phyloP scores from a whole-genome alignment of 1,139 yeast genomes.

The Magnusiomyces tetraspermus region DNA sequence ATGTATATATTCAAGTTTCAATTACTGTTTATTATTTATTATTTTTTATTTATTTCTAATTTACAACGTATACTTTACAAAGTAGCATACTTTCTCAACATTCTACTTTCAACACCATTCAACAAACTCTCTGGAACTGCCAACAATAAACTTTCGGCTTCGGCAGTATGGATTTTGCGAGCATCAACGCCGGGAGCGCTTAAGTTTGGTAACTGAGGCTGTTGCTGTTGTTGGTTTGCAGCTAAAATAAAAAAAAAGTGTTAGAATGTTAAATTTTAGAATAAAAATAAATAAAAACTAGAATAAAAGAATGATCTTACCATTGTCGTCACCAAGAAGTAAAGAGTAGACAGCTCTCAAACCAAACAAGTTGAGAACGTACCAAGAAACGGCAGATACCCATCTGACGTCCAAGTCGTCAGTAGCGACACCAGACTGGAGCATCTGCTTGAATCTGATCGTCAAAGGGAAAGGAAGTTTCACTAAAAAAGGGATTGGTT shows the following conservation, averaged over 20 bases:
- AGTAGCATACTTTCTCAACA: conserved; percentile 30
- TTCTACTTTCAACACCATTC: conserved; percentile 57
- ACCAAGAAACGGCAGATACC: conserved; percentile 98
- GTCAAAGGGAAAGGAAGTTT: conserved; percentile 77
- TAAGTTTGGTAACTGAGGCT: conserved; percentile 27
- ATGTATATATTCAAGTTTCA: too few species aligned
- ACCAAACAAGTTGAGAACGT: conserved; percentile 81
- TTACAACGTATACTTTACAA: too few species aligned
- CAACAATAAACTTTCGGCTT: conserved; percentile 71
- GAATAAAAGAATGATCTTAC: conserved; percentile 12
- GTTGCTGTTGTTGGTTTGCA: conserved; percentile 20
- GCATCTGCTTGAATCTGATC: conserved; percentile 78
- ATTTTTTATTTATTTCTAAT: too few species aligned
- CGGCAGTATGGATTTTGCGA: conserved; percentile 50
- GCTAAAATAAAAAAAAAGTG: conserved; percentile 14
- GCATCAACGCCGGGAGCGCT: conserved; percentile 43
- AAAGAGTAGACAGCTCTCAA: conserved; percentile 71
- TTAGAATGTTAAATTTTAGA: conserved; percentile 6
- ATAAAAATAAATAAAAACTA: conserved; percentile 3
- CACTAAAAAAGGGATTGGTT: conserved; percentile 32
- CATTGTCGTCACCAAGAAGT: conserved; percentile 47
- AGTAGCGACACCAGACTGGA: conserved; percentile 81
- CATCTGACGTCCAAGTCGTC: conserved; percentile 81
- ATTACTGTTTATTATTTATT: too few species aligned
- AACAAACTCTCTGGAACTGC: conserved; percentile 49